Evolutionary conservation across 2,329 filamentous ascomycete species (phyloP), one percentile per base, ranked within the genome.

Genomic region (Xylariaceae sp.): DNA sequence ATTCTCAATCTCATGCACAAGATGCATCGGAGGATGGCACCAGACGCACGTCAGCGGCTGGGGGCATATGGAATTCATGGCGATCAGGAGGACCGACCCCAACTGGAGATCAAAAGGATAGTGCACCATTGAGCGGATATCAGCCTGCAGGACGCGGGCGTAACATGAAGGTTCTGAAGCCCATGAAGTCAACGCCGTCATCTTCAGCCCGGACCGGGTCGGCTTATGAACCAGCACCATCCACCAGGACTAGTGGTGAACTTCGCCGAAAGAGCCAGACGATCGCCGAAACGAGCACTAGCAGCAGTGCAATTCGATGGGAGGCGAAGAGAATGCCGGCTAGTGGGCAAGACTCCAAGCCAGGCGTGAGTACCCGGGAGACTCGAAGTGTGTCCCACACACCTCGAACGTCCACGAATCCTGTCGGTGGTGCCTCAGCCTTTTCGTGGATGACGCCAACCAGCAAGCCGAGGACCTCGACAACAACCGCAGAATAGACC

Each of bases 131-230:
- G 57, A 85, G 82, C 59, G 83, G 84, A 22, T 89, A 90, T 63
- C 86, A 89, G 64, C 85, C 85, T 59, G 75, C 85, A 56, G 70
- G 82, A 63, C 75, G 83, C 42, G 71, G 77, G 14, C 81, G 87
- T 44, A 85, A 83, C 44, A 97, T 97, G 87, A 97, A 96, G 73
- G 86, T 96, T 1, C 75, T 97, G 45, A 90, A 90, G 62, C 85
- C 92, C 1, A 79, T 78, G 48, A 94, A 90, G 66, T 76, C 84
- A 6, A 70, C 71, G 18, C 71, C 72, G 22, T 79, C 85, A 0
- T 71, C 72, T 1, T 76, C 77, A 11, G 70, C 72, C 1, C 74
- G 74, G 51, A 75, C 76, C 0, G 77, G 77, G 1, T 60, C 75
- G 1, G 66, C 77, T 2, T 80, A 81, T 49, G 82, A 85, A 54